Base-by-base conservation (phyloP, 371 early-diverging fungal genomes). In the Mucor saturninus region DNA sequence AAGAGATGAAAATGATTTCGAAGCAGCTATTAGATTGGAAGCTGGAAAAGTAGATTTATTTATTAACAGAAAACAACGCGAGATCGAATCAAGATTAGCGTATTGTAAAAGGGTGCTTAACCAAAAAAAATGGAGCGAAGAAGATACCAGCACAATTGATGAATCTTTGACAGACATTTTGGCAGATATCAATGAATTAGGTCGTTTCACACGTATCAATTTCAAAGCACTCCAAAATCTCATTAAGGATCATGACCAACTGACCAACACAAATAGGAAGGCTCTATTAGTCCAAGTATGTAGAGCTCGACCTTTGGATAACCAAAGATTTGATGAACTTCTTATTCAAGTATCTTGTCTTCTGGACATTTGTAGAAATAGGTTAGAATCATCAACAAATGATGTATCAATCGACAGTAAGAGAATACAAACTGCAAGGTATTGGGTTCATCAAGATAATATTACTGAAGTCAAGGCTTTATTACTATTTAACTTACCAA, bases 381-480 rank as follows among this genome's bases (percentile, higher is more conserved):
- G 53, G 49, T 14, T 49, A 8, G 37, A 21, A 13, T 15, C 2
- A 29, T 2, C 10, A 7, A 6, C 31, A 35, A 5, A 37, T n/a
- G 37, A 46, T 21, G 50, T 29, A 14, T 29, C 21, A 26, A 15
- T n/a, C 8, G n/a, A 28, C 10, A 8, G 8, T 35, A 35, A 35
- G 29, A 31, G 28, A 28, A 21, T 30, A 92, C 94, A 28, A 26
- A 32, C 1, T 5, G 91, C 91, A 59, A 94, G 98, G 77, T 99
- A 97, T 78, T 99, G 99, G 99, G 93, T 99, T 0, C 95, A 97
- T 68, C 93, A 93, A 0, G 97, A 98, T 72, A 96, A 99, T 75
- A 90, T 99, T 43, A 94, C 93, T 51, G 96, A 97, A 68, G 88
- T 99, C 62, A 95, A 96, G 73, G 88, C 92, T 39, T 83, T 88